Evolutionary conservation across 2,329 filamentous ascomycete genomes (phyloP).

Genomic region (Trichoderma brevicompactum): DNA sequence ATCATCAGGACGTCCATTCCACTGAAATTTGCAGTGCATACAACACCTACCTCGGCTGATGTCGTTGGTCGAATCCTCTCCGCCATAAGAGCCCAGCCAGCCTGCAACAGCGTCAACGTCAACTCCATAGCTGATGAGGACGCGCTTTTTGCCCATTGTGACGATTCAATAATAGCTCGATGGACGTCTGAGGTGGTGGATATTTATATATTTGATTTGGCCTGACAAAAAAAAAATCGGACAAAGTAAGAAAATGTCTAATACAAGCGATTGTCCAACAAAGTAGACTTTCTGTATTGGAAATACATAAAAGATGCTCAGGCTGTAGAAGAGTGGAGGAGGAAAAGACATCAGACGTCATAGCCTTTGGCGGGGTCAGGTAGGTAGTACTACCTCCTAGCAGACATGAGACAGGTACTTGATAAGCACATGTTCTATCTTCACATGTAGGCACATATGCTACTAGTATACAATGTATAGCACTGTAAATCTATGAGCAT

Average conservation of each 20-base stretch:
- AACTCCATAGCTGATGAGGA: conserved; percentile 4
- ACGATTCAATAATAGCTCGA: neutral
- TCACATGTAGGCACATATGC: too few species aligned
- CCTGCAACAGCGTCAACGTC: conserved; percentile 9
- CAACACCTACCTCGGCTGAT: conserved; percentile 6
- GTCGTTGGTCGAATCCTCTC: conserved; percentile 5
- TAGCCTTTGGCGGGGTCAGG: neutral
- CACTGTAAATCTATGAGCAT: too few species aligned
- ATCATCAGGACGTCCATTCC: neutral
- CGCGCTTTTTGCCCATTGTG: conserved; percentile 7
- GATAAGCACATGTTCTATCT: neutral
- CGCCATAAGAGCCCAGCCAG: conserved; percentile 9
- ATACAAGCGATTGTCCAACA: too few species aligned
- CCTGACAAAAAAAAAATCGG: too few species aligned
- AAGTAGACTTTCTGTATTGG: too few species aligned
- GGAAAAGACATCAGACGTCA: neutral
- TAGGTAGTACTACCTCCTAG: too few species aligned
- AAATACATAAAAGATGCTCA: too few species aligned
- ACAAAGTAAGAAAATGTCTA: too few species aligned
- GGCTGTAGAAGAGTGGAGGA: too few species aligned
- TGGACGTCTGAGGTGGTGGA: too few species aligned
- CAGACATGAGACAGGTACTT: neutral
- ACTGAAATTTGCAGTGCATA: neutral
- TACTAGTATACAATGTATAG: too few species aligned
- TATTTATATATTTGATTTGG: too few species aligned